phyloP scores from a whole-genome alignment of 441 rosid species.

The Viola pubescens region DNA sequence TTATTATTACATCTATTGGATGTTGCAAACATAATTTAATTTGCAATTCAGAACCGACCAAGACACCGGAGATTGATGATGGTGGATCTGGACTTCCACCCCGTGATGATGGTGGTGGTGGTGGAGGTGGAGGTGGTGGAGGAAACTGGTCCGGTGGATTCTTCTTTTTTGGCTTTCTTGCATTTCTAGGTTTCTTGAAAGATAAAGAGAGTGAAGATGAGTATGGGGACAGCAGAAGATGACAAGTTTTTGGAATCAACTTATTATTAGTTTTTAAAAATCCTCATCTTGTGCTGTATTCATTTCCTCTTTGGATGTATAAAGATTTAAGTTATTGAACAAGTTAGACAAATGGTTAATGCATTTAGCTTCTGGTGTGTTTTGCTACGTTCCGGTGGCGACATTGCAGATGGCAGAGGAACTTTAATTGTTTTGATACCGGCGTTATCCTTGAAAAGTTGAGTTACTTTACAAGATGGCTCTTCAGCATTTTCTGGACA shows the following conservation, averaged over 20 bases:
- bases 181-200: conserved; percentile 67
- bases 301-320: no score
- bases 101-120: conserved; percentile 67
- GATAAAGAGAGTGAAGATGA: conserved; percentile 55
- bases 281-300: background rate
- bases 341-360: no score
- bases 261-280: background rate
- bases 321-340: no score
- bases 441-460: no score
- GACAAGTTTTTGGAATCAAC: background rate
- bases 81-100: conserved; percentile 82
- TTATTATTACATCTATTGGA: no score
- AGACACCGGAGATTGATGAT: conserved; percentile 56
- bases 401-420: no score
- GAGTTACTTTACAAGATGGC: no score
- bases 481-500: no score
- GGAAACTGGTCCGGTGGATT: conserved; percentile 85
- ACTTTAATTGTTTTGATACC: no score
- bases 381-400: no score
- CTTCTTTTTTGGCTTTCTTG: conserved; percentile 84
- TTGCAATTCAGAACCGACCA: conserved; percentile 19
- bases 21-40: no score
- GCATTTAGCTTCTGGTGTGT: no score
- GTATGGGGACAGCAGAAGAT: conserved; percentile 11
- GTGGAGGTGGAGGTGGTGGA: conserved; percentile 84